Base-by-base conservation (phyloP, 345 rosid genomes). In the Cardamine resedifolia region DNA sequence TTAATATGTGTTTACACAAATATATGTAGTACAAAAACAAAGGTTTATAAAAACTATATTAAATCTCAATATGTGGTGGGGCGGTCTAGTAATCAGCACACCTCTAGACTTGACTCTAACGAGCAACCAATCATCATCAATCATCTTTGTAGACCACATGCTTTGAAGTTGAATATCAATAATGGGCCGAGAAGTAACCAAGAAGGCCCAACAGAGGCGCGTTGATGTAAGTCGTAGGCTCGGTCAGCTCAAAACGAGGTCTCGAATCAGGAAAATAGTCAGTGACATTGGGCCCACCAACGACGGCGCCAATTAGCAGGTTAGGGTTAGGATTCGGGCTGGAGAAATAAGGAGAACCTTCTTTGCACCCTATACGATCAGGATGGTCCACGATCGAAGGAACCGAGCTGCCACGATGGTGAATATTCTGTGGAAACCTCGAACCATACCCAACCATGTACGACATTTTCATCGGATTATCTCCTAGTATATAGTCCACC, bases 171-270 rank as follows among this genome's bases (percentile, higher is more conserved):
- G 34, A 73, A 21, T 43, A 31, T 67, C 57, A 77, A 55, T 73
- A 70, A 72, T 79, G 97, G 80, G 89, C 85, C 14, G 92, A 80
- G 70, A 92, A 90, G 82, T 75, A 90, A 19, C 86, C 90, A 31
- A 96, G 85, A 21, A 89, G 93, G 53, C 99, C 99, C 64, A 92
- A 81, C 0, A 96, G 83, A 2, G 98, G 99, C 0, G 99, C 98
- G 8, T 95, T 95, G 76, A 92, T 95, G 60, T 90, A 95, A 0
- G 99, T 95, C 6, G 99, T 92, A 62, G 99, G 99, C 86, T 95
- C 99, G 0, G 99, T 88, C 67, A 88, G 84, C 77, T 86, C 90
- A 60, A 88, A 92, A 55, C 64, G 83, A 10, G 92, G 89, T 74
- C 98, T 82, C 0, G 90, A 85, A 77, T 95, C 99, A 1, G 89